Evolutionary conservation across 176 grass and related monocot species (phyloP).

Genomic region (Cocos nucifera): DNA sequence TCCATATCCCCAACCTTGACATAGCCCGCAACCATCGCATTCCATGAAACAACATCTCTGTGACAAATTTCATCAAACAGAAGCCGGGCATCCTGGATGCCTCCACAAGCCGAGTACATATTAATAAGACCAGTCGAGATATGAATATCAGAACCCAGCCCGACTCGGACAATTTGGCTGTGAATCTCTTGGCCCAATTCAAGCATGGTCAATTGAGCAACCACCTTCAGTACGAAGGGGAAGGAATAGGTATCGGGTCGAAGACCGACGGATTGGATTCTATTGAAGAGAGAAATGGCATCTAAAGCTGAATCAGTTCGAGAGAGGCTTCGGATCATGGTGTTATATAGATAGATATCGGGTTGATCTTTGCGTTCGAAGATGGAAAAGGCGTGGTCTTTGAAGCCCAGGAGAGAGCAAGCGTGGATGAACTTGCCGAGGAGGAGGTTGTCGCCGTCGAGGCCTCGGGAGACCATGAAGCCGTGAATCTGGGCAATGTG

Average conservation of each 20-base stretch:
- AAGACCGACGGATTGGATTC: conserved; percentile 17
- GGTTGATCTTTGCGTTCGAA: conserved; percentile 9
- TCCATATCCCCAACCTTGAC: conserved; percentile 37
- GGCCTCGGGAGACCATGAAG: conserved; percentile 21
- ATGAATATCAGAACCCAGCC: conserved; percentile 27
- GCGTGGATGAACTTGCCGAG: conserved; percentile 22
- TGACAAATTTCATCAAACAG: conserved; percentile 48
- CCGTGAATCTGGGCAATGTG: conserved; percentile 21
- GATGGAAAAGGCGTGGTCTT: conserved; percentile 6
- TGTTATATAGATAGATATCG: conserved; percentile 23
- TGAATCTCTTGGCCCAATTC: conserved; percentile 29
- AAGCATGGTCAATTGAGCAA: conserved; percentile 18
- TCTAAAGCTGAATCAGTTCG: conserved; percentile 14
- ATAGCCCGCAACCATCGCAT: conserved; percentile 44
- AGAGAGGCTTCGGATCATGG: conserved; percentile 26
- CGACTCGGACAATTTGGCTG: conserved; percentile 24
- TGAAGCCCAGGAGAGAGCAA: conserved; percentile 17
- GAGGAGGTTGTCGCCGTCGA: conserved; percentile 24
- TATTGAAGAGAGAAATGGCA: conserved; percentile 10
- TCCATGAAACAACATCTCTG: conserved; percentile 55
- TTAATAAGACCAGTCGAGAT: conserved; percentile 41
- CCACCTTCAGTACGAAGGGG: conserved; percentile 19
- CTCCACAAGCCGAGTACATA: conserved; percentile 34
- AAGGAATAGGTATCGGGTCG: conserved; percentile 27
- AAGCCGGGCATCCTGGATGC: conserved; percentile 18